A percentile compares a stretch with the other conserved stretches of the same genome.
These are phyloP conservation scores for Angomonas deanei DNA, from an alignment of 208 protist genomes.

Conservation along the genomic window DNA sequence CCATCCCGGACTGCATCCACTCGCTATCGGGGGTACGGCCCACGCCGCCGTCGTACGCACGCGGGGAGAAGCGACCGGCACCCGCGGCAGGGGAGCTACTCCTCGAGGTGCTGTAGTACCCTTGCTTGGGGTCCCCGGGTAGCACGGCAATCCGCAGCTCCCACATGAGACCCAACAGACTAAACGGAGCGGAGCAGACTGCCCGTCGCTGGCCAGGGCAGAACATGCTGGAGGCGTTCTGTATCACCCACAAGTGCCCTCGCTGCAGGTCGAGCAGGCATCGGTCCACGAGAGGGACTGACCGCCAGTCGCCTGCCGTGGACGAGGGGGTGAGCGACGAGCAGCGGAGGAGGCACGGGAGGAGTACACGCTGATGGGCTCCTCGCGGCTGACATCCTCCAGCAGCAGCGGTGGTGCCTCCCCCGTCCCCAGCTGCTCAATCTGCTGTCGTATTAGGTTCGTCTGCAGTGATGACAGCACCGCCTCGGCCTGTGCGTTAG, in stretches of 20 bases:
- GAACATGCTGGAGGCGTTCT: constrained; percentile 46
- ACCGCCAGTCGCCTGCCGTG: neutral
- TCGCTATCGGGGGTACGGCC: neutral
- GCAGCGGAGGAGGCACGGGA: neutral
- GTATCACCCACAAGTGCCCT: constrained; percentile 63
- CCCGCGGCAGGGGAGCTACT: neutral
- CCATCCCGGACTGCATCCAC: too few relatives aligned
- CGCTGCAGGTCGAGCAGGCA: constrained; percentile 53
- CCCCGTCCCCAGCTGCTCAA: constrained; percentile 2
- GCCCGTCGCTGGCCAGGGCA: constrained; percentile 39
- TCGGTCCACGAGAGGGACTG: constrained; percentile 23
- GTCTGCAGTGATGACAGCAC: constrained; percentile 1
- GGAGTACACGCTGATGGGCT: constrained; percentile 5
- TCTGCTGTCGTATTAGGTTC: neutral
- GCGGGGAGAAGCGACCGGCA: neutral
- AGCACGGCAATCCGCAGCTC: constrained; percentile 56
- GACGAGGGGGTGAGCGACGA: neutral
- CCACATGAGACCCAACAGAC: constrained; percentile 47
- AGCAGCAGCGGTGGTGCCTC: constrained; percentile 1
- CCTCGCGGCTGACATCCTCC: constrained; percentile 14
- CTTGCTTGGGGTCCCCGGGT: neutral
- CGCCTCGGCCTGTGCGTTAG: constrained; percentile 1
- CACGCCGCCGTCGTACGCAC: neutral
- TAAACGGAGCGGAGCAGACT: constrained; percentile 56
- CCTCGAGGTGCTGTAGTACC: neutral